A percentile compares a stretch with the other conserved stretches of the same genome.
These are phyloP conservation scores for Glonium stellatum DNA, from an alignment of 495 filamentous ascomycete genomes.

Conservation along the genomic window DNA sequence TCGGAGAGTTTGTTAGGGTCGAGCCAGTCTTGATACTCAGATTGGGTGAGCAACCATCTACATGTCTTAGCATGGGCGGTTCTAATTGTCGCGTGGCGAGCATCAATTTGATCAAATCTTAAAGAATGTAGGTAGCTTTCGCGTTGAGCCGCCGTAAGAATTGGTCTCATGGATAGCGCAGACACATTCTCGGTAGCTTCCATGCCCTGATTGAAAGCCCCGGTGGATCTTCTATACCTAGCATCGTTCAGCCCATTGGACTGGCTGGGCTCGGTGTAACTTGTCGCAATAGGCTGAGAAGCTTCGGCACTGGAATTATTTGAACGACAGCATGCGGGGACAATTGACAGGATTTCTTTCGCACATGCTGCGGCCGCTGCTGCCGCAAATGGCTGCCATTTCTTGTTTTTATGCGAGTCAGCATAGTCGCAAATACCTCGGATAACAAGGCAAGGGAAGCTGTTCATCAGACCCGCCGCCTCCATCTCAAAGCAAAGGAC, in stretches of 20 bases:
- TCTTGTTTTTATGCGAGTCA: conserved; percentile 28
- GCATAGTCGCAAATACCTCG: conserved; percentile 27
- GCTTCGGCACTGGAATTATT: neutral
- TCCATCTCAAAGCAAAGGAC: conserved; percentile 29
- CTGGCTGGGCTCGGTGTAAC: neutral
- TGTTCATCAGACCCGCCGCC: neutral
- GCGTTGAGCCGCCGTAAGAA: conserved; percentile 8
- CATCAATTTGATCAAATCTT: conserved; percentile 37
- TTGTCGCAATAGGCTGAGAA: neutral
- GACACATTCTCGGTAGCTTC: neutral
- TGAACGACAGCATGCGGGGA: neutral
- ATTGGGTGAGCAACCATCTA: conserved; percentile 8
- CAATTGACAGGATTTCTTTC: neutral
- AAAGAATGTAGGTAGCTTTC: conserved; percentile 31
- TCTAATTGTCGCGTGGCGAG: conserved; percentile 35
- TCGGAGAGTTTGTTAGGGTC: neutral
- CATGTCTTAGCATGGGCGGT: conserved; percentile 30
- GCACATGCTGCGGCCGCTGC: neutral
- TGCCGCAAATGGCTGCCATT: conserved; percentile 17
- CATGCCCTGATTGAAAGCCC: neutral
- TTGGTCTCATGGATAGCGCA: neutral
- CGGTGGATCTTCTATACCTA: neutral
- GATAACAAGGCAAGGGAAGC: conserved; percentile 19
- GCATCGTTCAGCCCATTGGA: neutral
- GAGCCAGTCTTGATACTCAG: conserved; percentile 10